Percentiles rank a stretch among this genome's conserved stretches.
Evolutionary conservation across 78 protist species (phyloP).

Genomic region (Dictyostelium capitatum): DNA sequence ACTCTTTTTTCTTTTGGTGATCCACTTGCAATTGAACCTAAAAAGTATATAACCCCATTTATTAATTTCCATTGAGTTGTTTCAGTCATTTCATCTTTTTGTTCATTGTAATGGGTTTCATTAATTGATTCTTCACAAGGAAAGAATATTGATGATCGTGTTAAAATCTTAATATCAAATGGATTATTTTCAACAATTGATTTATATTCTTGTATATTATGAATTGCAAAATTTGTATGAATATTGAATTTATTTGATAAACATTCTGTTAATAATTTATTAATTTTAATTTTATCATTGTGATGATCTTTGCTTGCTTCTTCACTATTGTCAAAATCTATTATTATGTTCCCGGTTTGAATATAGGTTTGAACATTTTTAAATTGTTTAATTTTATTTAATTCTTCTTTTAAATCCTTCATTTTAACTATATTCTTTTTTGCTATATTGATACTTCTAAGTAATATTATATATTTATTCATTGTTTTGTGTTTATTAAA

Average conservation of each 20-base stretch:
- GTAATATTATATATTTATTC: neutral
- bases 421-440: conserved; percentile 8
- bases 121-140: neutral
- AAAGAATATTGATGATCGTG: neutral
- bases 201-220: neutral
- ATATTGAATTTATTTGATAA: neutral
- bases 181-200: neutral
- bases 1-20: neutral
- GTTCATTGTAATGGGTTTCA: neutral
- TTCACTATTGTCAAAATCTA: neutral
- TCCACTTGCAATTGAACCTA: neutral
- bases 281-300: neutral
- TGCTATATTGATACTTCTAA: conserved; percentile 12
- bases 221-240: neutral
- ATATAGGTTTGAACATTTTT: neutral
- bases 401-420: neutral
- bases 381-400: neutral
- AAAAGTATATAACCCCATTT: neutral
- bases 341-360: conserved; percentile 13
- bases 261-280: neutral
- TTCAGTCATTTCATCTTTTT: conserved; percentile 2
- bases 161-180: neutral
- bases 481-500: too few relatives aligned
- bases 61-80: neutral
- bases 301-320: neutral